phyloP scores from a whole-genome alignment of 805 yeast species.

The Starmerella sirachaensis region DNA sequence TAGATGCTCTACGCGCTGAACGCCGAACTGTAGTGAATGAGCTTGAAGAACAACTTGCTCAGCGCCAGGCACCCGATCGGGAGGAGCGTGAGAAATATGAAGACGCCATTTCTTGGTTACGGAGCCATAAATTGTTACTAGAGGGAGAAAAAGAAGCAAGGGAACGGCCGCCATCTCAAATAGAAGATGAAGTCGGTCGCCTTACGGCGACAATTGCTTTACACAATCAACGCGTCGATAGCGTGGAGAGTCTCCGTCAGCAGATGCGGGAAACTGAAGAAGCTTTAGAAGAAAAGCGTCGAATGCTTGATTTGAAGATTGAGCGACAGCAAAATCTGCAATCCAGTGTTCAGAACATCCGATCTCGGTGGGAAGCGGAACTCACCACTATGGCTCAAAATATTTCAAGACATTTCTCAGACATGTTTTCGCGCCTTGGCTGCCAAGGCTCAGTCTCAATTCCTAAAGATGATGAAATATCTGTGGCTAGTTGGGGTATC shows the following conservation, averaged over 20 bases:
- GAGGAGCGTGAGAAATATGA: neutral
- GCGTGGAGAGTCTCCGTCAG: slow-evolving; percentile 2
- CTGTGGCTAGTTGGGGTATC: slow-evolving; percentile 51
- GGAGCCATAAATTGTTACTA: neutral
- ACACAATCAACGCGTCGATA: slow-evolving; percentile 4
- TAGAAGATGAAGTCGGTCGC: slow-evolving; percentile 6
- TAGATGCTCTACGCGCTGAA: too few species aligned
- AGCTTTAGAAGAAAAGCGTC: slow-evolving; percentile 2
- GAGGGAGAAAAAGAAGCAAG: neutral
- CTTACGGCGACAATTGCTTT: slow-evolving; percentile 2
- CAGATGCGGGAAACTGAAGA: slow-evolving; percentile 2
- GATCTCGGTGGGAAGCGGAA: slow-evolving; percentile 48
- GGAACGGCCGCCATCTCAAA: neutral
- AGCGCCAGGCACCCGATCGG: neutral
- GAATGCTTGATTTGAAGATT: slow-evolving; percentile 6
- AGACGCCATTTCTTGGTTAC: slow-evolving; percentile 5
- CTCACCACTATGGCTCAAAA: slow-evolving; percentile 40
- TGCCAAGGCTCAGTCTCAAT: slow-evolving; percentile 73
- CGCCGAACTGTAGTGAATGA: neutral
- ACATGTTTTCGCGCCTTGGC: slow-evolving; percentile 60
- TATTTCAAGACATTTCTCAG: slow-evolving; percentile 55
- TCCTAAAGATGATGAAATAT: slow-evolving; percentile 31
- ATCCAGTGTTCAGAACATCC: slow-evolving; percentile 8
- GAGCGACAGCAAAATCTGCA: slow-evolving; percentile 7
- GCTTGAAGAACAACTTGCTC: neutral